These are phyloP conservation scores for Fusarium tricinctum DNA, from an alignment of 2,329 filamentous ascomycete genomes.

Conservation along the genomic window DNA sequence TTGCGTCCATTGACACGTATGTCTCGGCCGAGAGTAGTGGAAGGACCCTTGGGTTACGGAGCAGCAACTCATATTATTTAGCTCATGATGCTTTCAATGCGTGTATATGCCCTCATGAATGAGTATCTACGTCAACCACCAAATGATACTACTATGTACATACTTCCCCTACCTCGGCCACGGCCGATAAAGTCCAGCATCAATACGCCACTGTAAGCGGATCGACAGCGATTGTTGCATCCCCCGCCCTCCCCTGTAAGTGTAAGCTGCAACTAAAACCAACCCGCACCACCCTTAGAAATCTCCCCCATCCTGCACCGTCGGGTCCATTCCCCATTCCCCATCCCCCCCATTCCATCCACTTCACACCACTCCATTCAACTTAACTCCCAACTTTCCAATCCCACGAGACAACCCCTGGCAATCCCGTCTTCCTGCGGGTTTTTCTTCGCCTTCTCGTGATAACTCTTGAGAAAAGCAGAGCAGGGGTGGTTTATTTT, in stretches of 20 bases:
- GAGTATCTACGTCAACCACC: neutral
- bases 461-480: conserved; percentile 13
- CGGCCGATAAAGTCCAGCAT: neutral
- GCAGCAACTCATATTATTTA: neutral
- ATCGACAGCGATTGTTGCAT: conserved; percentile 36
- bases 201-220: conserved; percentile 26
- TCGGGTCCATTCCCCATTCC: too few relatives aligned
- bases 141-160: neutral
- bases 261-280: neutral
- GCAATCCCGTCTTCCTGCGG: conserved; percentile 4
- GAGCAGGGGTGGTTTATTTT: conserved; percentile 42
- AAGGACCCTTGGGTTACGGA: neutral
- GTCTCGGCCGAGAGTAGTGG: neutral
- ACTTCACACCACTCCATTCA: neutral
- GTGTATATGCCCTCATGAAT: neutral
- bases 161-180: conserved; percentile 4
- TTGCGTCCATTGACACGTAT: neutral
- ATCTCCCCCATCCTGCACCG: conserved; percentile 12
- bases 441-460: conserved; percentile 24
- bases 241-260: conserved; percentile 14
- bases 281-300: conserved; percentile 32
- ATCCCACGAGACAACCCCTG: conserved; percentile 22
- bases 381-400: conserved; percentile 2
- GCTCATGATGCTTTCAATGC: neutral
- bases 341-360: neutral